These are phyloP conservation scores for Zygosaccharomyces pseudobailii DNA, from an alignment of 1,139 yeast genomes.

Conservation along the genomic window DNA sequence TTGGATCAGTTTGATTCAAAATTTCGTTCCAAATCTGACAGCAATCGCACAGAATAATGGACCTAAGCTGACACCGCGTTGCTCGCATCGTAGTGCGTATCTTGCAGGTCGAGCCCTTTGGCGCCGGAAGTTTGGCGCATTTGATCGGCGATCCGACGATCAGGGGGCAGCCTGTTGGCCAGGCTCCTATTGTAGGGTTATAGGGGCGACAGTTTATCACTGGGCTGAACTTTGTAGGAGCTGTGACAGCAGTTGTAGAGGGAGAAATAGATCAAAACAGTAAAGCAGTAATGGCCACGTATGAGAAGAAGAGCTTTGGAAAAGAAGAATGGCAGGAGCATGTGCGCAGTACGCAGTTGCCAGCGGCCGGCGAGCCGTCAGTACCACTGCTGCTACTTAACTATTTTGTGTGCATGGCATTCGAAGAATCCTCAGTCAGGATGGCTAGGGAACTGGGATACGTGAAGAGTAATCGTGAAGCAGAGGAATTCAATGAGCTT, in stretches of 20 bases:
- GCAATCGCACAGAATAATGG: neutral
- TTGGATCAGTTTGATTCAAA: neutral
- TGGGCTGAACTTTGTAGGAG: neutral
- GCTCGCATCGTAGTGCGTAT: neutral
- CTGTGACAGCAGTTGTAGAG: neutral
- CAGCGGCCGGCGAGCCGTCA: slow-evolving; percentile 21
- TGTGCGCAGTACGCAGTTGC: slow-evolving; percentile 17
- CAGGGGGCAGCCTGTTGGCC: neutral
- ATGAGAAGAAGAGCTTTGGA: slow-evolving; percentile 23
- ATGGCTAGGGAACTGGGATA: slow-evolving; percentile 31
- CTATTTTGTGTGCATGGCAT: slow-evolving; percentile 31
- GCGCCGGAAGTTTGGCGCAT: neutral
- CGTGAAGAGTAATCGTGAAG: slow-evolving; percentile 24
- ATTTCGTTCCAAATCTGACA: slow-evolving; percentile 1
- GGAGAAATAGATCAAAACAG: neutral
- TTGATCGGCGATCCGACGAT: slow-evolving; percentile 5
- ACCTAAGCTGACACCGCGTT: neutral
- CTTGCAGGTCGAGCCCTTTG: neutral
- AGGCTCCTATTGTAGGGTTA: neutral
- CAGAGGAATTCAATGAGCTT: slow-evolving; percentile 24
- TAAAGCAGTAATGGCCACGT: slow-evolving; percentile 3
- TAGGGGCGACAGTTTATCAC: neutral
- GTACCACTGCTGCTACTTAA: slow-evolving; percentile 28
- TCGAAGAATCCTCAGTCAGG: slow-evolving; percentile 29
- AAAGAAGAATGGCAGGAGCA: slow-evolving; percentile 28